phyloP scores from a whole-genome alignment of 495 filamentous ascomycete genomes.

The Saxophila tyrrhenica region DNA sequence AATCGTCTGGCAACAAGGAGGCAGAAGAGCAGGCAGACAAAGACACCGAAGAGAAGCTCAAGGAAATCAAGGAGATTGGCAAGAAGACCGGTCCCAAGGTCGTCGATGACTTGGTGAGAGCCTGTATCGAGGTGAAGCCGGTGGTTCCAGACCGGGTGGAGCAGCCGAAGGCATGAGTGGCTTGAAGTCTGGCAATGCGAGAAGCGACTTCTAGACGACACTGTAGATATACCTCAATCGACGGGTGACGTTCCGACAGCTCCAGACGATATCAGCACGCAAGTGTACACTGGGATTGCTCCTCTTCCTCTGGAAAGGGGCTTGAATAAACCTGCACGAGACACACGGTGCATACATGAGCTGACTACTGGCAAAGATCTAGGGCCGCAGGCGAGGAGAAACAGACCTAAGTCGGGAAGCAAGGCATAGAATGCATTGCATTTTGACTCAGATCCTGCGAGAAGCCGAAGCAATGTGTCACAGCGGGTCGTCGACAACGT shows the following conservation, averaged over 20 bases:
- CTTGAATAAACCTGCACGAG: too few relatives aligned
- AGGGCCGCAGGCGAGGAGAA: too few relatives aligned
- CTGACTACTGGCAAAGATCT: too few relatives aligned
- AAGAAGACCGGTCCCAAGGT: conserved; percentile 69
- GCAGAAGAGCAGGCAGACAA: conserved; percentile 76
- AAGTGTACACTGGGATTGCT: too few relatives aligned
- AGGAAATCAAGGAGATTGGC: conserved; percentile 70
- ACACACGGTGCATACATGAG: too few relatives aligned
- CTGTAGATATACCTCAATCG: background rate
- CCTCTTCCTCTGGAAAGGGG: too few relatives aligned
- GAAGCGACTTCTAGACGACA: background rate
- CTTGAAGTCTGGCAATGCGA: background rate
- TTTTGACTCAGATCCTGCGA: too few relatives aligned
- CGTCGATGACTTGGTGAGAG: conserved; percentile 64
- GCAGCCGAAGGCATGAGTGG: background rate
- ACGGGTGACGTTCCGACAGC: background rate
- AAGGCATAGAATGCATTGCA: too few relatives aligned
- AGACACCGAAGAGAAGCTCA: conserved; percentile 69
- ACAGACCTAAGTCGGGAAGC: too few relatives aligned
- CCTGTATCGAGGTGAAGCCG: conserved; percentile 68
- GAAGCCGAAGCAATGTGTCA: too few relatives aligned
- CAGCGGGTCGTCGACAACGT: too few relatives aligned
- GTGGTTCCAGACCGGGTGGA: conserved; percentile 43
- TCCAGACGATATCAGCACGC: too few relatives aligned
- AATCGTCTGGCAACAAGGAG: conserved; percentile 76